Evolutionary conservation across 2,329 filamentous ascomycete genomes (phyloP).

Genomic region (Paracamarosporium sp.): DNA sequence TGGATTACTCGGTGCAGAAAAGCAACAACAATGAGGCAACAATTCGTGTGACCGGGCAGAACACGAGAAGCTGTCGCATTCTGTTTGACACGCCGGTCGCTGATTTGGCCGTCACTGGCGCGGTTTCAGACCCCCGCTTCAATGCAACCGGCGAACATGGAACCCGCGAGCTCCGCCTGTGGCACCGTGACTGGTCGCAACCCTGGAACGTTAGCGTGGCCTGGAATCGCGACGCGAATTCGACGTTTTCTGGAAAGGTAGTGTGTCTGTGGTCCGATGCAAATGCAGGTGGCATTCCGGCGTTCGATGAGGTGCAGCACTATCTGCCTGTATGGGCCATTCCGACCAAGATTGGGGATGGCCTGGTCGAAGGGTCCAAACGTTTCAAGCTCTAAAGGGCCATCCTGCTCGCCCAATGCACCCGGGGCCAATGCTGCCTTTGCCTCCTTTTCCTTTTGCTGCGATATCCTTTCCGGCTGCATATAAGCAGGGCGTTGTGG

Average conservation of each 20-base stretch:
- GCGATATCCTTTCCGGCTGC: constrained; percentile 39
- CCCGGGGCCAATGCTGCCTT: constrained; percentile 31
- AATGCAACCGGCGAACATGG: constrained; percentile 68
- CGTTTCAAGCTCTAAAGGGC: constrained; percentile 56
- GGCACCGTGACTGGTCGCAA: constrained; percentile 80
- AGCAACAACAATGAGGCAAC: constrained; percentile 59
- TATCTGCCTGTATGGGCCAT: constrained; percentile 83
- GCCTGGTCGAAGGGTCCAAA: constrained; percentile 81
- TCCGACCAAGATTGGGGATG: constrained; percentile 76
- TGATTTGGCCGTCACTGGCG: constrained; percentile 69
- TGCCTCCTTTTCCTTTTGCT: constrained; percentile 35
- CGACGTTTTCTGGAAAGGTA: constrained; percentile 63
- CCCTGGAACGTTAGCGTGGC: constrained; percentile 78
- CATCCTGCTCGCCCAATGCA: constrained; percentile 26
- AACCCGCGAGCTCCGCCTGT: constrained; percentile 74
- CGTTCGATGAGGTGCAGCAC: constrained; percentile 77
- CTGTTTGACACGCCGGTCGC: constrained; percentile 72
- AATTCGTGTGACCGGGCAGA: constrained; percentile 72
- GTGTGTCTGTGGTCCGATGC: constrained; percentile 89
- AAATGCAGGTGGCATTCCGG: constrained; percentile 79
- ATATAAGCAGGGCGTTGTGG: constrained; percentile 39
- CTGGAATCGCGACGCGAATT: constrained; percentile 58
- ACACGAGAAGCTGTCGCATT: constrained; percentile 81
- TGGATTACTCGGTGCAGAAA: constrained; percentile 68
- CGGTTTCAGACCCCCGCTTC: constrained; percentile 69